Conservation (phyloP, 2,329 filamentous ascomycete genomes). For the Epichloe typhina region DNA sequence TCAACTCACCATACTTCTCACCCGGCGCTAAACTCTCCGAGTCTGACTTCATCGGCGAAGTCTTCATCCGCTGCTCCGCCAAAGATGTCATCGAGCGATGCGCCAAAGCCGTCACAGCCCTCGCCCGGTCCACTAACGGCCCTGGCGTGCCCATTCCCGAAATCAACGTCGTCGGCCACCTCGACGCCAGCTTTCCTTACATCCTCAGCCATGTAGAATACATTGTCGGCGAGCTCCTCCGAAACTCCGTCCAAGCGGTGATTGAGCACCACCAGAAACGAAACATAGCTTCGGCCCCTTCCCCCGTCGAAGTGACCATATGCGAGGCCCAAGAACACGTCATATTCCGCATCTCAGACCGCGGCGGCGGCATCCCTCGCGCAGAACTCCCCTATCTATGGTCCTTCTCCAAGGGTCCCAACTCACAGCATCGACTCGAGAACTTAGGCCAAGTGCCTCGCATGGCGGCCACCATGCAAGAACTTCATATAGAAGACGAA, state of each 20-base stretch:
- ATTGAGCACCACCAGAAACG: constrained; percentile 55
- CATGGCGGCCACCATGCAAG: constrained; percentile 87
- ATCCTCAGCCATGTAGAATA: constrained; percentile 95
- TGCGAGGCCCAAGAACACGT: constrained; percentile 92
- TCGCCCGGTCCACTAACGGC: constrained; percentile 65
- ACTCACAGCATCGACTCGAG: constrained; percentile 61
- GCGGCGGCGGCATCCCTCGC: constrained; percentile 79
- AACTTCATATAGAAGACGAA: constrained; percentile 46
- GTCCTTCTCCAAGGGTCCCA: constrained; percentile 91
- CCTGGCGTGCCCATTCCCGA: constrained; percentile 60
- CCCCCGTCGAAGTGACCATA: constrained; percentile 86
- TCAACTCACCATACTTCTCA: constrained; percentile 81
- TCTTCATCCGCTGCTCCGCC: constrained; percentile 86
- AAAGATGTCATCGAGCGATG: constrained; percentile 79
- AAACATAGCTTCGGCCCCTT: constrained; percentile 37
- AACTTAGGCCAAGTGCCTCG: constrained; percentile 80
- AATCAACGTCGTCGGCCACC: constrained; percentile 71
- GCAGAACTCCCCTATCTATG: constrained; percentile 82
- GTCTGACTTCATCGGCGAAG: constrained; percentile 84
- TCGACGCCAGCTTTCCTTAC: constrained; percentile 86
- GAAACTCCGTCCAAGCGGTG: constrained; percentile 88
- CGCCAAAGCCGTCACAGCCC: constrained; percentile 58
- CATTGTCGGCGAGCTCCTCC: constrained; percentile 85
- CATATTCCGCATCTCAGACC: constrained; percentile 91
- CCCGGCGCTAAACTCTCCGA: constrained; percentile 60